These are phyloP conservation scores for Ambrosiella beaveri DNA, from an alignment of 2,329 filamentous ascomycete species.

Conservation along the genomic window DNA sequence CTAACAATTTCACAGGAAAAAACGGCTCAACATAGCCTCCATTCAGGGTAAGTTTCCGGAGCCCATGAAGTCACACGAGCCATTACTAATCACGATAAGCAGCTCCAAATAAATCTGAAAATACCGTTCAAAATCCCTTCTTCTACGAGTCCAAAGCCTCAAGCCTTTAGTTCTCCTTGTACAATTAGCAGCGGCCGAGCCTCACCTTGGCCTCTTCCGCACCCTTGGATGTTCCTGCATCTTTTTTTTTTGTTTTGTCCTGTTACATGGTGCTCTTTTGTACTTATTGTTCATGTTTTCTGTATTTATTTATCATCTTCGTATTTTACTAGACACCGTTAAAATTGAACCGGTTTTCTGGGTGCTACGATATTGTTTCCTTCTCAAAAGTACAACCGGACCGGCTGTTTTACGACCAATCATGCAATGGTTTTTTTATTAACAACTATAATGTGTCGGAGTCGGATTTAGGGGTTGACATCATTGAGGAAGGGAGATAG, in stretches of 20 bases:
- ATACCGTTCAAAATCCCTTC: not conserved
- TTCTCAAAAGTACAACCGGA: too few relatives aligned
- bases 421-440: not conserved
- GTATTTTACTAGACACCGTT: not conserved
- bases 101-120: too few relatives aligned
- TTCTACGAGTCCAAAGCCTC: not conserved
- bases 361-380: too few relatives aligned
- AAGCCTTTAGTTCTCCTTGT: constrained; percentile 4
- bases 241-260: not conserved
- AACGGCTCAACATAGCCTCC: constrained; percentile 5
- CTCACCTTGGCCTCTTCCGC: not conserved
- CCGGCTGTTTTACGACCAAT: not conserved
- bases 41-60: not conserved
- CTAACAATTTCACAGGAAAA: constrained; percentile 9
- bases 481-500: not conserved
- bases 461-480: not conserved
- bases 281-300: not conserved
- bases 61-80: not conserved
- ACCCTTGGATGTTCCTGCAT: not conserved
- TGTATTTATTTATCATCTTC: not conserved
- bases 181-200: constrained; percentile 4
- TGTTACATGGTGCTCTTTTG: not conserved
- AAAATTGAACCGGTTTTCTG: not conserved
- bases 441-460: not conserved
- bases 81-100: too few relatives aligned